phyloP scores from a whole-genome alignment of 169 alveolate species.

The Plasmodium vinckei region DNA sequence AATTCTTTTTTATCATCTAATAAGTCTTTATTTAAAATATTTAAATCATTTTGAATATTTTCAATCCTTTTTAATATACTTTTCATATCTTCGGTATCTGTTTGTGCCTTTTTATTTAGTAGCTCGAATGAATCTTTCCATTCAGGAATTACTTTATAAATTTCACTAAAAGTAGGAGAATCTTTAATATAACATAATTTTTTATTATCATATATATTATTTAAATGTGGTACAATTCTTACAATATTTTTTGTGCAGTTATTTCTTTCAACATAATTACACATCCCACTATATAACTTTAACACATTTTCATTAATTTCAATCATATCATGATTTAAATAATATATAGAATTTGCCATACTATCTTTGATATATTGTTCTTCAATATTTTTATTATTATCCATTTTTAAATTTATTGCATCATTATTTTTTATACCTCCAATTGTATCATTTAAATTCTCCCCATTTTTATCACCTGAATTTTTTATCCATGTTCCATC shows the following conservation, averaged over 20 bases:
- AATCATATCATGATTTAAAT: slow-evolving; percentile 54
- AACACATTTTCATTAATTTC: slow-evolving; percentile 51
- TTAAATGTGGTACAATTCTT: slow-evolving; percentile 55
- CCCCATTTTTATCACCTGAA: not conserved
- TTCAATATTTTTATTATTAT: not conserved
- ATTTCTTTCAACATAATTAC: slow-evolving; percentile 47
- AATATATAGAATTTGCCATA: slow-evolving; percentile 20
- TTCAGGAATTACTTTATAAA: slow-evolving; percentile 51
- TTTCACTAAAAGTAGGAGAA: slow-evolving; percentile 48
- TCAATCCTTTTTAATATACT: slow-evolving; percentile 52
- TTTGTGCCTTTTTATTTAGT: slow-evolving; percentile 58
- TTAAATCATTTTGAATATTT: slow-evolving; percentile 53
- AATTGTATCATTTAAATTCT: not conserved
- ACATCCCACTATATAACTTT: slow-evolving; percentile 20
- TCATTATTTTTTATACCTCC: not conserved
- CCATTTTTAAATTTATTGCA: not conserved
- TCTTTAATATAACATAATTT: slow-evolving; percentile 72
- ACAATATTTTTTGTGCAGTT: slow-evolving; percentile 55
- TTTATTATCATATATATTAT: slow-evolving; percentile 60
- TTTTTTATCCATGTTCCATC: not conserved
- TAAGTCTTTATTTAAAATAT: slow-evolving; percentile 44
- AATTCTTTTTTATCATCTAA: slow-evolving; percentile 71
- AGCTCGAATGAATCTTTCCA: slow-evolving; percentile 71
- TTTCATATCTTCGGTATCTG: slow-evolving; percentile 72
- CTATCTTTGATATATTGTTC: not conserved